A percentile compares a stretch with the other conserved stretches of the same genome.
Conservation (phyloP, 495 filamentous ascomycete genomes). For the Aspergillus diversus region DNA sequence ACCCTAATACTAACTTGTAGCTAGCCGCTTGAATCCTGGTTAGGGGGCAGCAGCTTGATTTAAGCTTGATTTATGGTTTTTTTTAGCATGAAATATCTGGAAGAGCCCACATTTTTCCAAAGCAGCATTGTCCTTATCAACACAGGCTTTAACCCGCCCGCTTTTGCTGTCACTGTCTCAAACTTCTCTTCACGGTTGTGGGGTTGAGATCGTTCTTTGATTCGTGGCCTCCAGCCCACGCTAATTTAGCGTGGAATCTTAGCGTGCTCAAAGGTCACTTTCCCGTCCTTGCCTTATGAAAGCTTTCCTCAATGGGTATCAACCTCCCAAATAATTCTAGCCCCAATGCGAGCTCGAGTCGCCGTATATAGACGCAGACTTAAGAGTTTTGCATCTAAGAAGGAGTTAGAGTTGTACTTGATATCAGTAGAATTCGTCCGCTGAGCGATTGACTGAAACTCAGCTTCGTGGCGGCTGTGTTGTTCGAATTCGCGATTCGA, state of each 20-base stretch:
- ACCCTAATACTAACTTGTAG: too few species aligned
- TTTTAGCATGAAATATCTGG: neutral
- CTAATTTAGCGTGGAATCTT: constrained; percentile 2
- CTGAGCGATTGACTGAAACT: neutral
- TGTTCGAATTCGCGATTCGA: neutral
- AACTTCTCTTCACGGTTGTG: neutral
- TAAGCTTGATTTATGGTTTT: neutral
- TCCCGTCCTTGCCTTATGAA: constrained; percentile 1
- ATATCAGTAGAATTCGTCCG: neutral
- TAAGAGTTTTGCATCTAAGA: neutral
- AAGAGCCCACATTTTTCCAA: neutral
- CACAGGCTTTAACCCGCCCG: too few species aligned
- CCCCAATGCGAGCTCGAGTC: neutral
- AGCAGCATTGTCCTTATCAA: too few species aligned
- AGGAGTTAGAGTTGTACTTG: neutral
- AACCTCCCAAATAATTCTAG: neutral
- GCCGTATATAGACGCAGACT: neutral
- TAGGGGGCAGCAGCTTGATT: too few species aligned
- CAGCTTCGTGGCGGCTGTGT: too few species aligned
- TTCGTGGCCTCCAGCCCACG: neutral
- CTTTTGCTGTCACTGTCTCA: neutral
- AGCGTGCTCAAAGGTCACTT: constrained; percentile 1
- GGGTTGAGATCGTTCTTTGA: neutral
- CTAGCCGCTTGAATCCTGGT: too few species aligned
- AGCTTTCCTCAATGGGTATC: neutral